Evolutionary conservation across 2,329 filamentous ascomycete genomes (phyloP), one percentile per base, ranked within the genome.

Genomic region (Pseudogymnoascus sp.): DNA sequence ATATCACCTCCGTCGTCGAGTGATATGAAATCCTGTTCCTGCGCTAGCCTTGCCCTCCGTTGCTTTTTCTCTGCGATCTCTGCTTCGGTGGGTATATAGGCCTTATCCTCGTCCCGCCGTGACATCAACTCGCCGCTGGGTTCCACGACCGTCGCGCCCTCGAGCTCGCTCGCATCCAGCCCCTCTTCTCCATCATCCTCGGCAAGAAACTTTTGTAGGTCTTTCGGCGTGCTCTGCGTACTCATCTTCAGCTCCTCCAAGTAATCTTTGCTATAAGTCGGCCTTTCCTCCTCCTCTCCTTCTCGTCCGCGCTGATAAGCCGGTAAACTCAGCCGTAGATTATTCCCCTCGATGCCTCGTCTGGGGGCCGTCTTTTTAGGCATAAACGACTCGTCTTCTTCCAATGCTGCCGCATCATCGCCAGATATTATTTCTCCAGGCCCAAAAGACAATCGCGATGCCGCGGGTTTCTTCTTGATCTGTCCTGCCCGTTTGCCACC

Each of bases 61-160:
- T 91, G 90, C 74, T 97, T 97, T 78, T 92, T 95, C 75, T 96
- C 92, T 29, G 83, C 83, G 60, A 97, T 96, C 71, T 97, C 90
- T 2, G 89, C 84, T 65, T 92, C 89, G 1, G 88, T 92, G 2
- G 93, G 86, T 66, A 97, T 92, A 5, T 78, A 66, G 2, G 80
- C 79, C 3, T 63, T 65, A 8, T 65, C 64, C n/a, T 69, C 65
- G 16, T 62, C 60, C 4, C 49, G 49, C 26, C 49, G 49, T n/a
- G 58, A 60, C 6, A 37, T 5, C 6, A 38, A 23, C 35, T 14
- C 66, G 62, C 26, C 71, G 63, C 10, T 67, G 67, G 8, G 49
- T 68, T 86, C 78, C 26, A 91, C 87, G 19, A 92, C 82, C 62
- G 85, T 72, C 16, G 85, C 85, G 2, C 84, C 85, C 38, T 87